phyloP scores from a whole-genome alignment of 2,329 filamentous ascomycete genomes.

The Trichoderma sp. region DNA sequence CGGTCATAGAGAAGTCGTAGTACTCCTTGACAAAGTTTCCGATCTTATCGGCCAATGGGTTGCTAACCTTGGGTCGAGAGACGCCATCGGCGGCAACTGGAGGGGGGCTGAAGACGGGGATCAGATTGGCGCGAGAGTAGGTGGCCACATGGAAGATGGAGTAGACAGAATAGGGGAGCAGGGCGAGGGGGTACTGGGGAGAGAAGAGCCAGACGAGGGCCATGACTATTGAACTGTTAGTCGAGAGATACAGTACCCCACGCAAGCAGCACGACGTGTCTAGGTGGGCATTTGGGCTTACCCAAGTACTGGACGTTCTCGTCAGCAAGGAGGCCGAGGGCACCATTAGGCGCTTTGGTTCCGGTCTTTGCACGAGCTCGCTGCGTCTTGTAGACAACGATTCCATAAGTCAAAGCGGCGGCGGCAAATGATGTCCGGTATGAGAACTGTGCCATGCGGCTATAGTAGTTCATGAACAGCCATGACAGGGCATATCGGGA shows the following conservation, averaged over 20 bases:
- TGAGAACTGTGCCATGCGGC: constrained; percentile 71
- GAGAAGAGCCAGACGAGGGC: constrained; percentile 92
- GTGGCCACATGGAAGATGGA: constrained; percentile 98
- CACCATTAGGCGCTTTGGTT: constrained; percentile 57
- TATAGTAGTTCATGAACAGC: constrained; percentile 83
- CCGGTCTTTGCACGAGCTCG: constrained; percentile 77
- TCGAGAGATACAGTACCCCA: neutral
- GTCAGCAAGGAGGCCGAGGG: constrained; percentile 69
- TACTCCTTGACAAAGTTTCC: constrained; percentile 95
- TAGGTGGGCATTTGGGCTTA: constrained; percentile 47
- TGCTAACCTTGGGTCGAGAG: constrained; percentile 46
- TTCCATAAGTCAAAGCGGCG: constrained; percentile 90
- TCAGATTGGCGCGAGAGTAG: constrained; percentile 89
- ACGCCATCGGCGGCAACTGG: constrained; percentile 54
- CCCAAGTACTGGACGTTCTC: constrained; percentile 98
- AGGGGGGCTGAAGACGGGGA: constrained; percentile 78
- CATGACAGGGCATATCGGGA: constrained; percentile 82
- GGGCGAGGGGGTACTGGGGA: constrained; percentile 82
- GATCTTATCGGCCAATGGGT: constrained; percentile 75
- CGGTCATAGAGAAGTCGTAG: constrained; percentile 93
- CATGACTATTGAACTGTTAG: constrained; percentile 62
- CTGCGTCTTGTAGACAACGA: constrained; percentile 98
- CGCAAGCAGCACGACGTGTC: neutral
- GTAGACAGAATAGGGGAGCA: constrained; percentile 94
- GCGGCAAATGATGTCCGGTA: constrained; percentile 91